Evolutionary conservation across 2,329 filamentous ascomycete species (phyloP), one percentile per base, ranked within the genome.

Genomic region (Laburnicola sp.): DNA sequence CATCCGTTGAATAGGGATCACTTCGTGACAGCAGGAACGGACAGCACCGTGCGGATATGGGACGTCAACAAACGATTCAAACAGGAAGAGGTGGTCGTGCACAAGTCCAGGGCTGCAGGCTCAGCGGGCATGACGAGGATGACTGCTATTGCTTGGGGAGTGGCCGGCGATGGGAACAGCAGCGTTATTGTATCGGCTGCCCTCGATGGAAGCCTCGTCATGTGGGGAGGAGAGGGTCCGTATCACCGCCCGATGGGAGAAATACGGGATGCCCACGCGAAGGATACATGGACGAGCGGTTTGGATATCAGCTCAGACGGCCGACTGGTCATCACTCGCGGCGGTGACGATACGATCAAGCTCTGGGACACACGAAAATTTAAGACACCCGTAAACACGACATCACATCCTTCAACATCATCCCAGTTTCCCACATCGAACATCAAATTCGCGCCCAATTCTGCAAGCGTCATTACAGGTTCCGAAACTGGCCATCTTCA

Each of bases 301-400:
- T 76, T 99, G 37, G 92, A 96, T 65, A 88, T 99, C 63, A 97
- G 93, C 60, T 79, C 86, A 0, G 94, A 97, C 70, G 94, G 94
- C 7, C 84, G 93, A 51, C 87, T 97, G 76, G 85, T 97, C 2
- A 87, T 97, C 6, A 96, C 91, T 1, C 82, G 91, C 60, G 94
- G 94, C 48, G 93, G 92, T 44, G 94, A 99, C 73, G 85, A 95
- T 68, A 82, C 88, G 2, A 93, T 99, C 73, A 97, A 97, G 75
- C 80, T 97, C 2, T 99, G 94, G 94, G 94, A 99, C 70, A 95
- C 87, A 2, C 85, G 94, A 51, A 97, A 97, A 68, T 96, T 99
- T 79, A 97, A 94, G 70, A 81, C 87, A 50, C 91, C 94, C 3
- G 82, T 99, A 10, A 89, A 91, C 41, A 89, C 86, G 1, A 84